Base-by-base conservation (phyloP, 352 stramenopile genomes). In the Pythium utonaiense region DNA sequence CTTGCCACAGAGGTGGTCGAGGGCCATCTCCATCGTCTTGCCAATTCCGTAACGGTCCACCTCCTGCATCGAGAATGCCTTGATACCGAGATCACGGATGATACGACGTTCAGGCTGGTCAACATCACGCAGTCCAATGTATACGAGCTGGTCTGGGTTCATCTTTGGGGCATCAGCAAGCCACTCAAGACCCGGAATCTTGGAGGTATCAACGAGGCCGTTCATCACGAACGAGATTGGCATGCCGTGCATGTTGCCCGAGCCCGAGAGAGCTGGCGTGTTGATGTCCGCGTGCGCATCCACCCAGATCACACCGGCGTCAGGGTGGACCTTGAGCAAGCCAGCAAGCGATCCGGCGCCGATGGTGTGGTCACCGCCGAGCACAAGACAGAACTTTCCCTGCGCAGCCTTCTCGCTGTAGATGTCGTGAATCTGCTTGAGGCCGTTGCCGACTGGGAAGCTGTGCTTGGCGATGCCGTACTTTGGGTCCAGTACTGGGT, bases 201-300 rank as follows among this genome's bases (percentile, higher is more conserved):
- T 88, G 6, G 81, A 76, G 54, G 78, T 80, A 68, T 97, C 78
- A 24, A 98, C 77, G 61, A 98, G 88, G 9, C 93, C 83, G 25
- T 91, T 69, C 79, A 98, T 97, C 27, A 98, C 70, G 67, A 99
- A 90, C 33, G 93, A 89, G 44, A 99, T 81, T 0, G 96, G 96
- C 96, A 99, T 99, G 41, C 96, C 96, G 77, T 99, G 96, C 90
- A 99, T 98, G 70, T 99, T 99, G 41, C 96, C 96, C 63, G 84
- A 93, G 44, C 75, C 88, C 19, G 86, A 97, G 16, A 80, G 85
- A 22, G 73, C 57, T 2, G 96, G 96, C n/a, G 93, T 98, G 80
- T 99, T 99, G 62, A 98, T 94, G 80, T 99, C 96, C 41, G 95
- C 96, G 77, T 99, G 96, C 6, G 96, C 96, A 69, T 99, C 96